Conservation (phyloP, 164 flowering plant genomes). For the Tetrastigma voinierianum region DNA sequence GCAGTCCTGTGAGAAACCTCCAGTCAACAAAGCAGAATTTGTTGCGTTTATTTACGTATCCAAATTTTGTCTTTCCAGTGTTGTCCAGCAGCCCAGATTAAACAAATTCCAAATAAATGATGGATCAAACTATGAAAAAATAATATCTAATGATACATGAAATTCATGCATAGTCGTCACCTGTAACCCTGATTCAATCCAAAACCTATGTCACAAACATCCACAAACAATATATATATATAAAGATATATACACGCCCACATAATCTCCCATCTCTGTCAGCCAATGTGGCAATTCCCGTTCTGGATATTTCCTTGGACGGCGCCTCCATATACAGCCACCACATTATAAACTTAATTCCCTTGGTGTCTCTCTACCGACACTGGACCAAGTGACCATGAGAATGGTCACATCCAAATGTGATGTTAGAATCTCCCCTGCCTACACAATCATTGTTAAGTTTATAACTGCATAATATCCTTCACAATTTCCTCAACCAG, state of each 20-base stretch:
- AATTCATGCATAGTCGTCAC: neutral
- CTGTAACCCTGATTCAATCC: conserved; percentile 1
- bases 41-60: too few relatives aligned
- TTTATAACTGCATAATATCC: conserved; percentile 40
- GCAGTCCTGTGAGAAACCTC: too few relatives aligned
- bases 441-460: neutral
- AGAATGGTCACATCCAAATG: neutral
- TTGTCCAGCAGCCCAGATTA: neutral
- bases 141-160: conserved; percentile 4
- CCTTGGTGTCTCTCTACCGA: neutral
- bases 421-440: neutral
- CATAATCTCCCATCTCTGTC: conserved; percentile 1
- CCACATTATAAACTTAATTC: neutral
- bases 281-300: conserved; percentile 6
- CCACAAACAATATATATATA: conserved; percentile 1
- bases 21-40: too few relatives aligned
- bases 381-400: neutral
- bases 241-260: conserved; percentile 1
- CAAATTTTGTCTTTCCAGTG: too few relatives aligned
- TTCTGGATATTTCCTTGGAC: neutral
- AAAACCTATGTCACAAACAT: conserved; percentile 4
- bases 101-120: conserved; percentile 1
- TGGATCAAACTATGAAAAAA: neutral
- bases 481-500: conserved; percentile 57
- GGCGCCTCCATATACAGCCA: neutral